Conservation (phyloP, 768 basidiomycete species). For the Xerocomellus amylosporus region DNA sequence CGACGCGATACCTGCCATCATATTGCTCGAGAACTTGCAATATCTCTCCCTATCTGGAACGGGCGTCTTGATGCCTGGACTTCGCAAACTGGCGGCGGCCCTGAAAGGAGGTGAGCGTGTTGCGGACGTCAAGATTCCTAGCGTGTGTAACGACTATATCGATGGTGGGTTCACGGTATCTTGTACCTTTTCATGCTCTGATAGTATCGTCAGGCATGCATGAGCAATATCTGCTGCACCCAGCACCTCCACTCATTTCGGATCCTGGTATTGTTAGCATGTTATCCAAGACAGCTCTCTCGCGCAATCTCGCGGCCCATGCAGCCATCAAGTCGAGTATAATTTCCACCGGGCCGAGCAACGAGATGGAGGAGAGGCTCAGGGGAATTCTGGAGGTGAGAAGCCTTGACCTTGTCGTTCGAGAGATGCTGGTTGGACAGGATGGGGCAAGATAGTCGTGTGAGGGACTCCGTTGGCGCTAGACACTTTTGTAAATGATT, state of each 20-base stretch:
- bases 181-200: background rate
- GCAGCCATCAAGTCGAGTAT: slow-evolving; percentile 46
- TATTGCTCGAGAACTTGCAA: slow-evolving; percentile 44
- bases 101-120: slow-evolving; percentile 33
- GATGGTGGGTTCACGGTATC: slow-evolving; percentile 40
- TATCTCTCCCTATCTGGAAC: slow-evolving; percentile 56
- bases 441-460: background rate
- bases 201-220: slow-evolving; percentile 39
- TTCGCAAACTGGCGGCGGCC: slow-evolving; percentile 46
- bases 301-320: slow-evolving; percentile 58
- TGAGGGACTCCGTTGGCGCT: too few relatives aligned
- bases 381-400: slow-evolving; percentile 44
- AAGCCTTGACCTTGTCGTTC: slow-evolving; percentile 49
- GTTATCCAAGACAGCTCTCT: slow-evolving; percentile 48
- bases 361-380: slow-evolving; percentile 50
- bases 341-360: slow-evolving; percentile 41
- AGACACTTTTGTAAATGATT: too few relatives aligned
- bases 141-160: slow-evolving; percentile 51
- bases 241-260: slow-evolving; percentile 48
- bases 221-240: slow-evolving; percentile 46
- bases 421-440: slow-evolving; percentile 39
- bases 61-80: slow-evolving; percentile 52
- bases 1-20: slow-evolving; percentile 54
- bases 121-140: slow-evolving; percentile 55
- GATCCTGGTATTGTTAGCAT: slow-evolving; percentile 39